Evolutionary conservation across 805 yeast genomes (phyloP), one percentile per base, ranked within the genome.

Genomic region (Ogataea parapolymorpha): DNA sequence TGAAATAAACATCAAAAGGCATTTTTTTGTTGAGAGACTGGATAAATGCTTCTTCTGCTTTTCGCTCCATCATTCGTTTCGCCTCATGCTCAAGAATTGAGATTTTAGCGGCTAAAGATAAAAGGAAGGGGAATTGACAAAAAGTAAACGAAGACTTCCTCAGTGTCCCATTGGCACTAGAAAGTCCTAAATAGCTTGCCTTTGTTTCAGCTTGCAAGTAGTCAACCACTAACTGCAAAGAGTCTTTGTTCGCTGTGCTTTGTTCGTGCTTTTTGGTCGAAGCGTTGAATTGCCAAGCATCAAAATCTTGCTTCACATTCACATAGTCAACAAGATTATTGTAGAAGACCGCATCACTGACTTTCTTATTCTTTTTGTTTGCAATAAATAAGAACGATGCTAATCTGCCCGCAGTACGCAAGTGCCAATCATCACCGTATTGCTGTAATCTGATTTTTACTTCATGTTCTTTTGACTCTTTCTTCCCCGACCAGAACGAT

Each of bases 21-120:
- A 71, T 67, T 38, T 80, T 71, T 37, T 75, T 73, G 50, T 82
- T 85, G 23, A 88, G 55, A 0, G 95, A 82, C 38, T 75, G 77
- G 29, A 89, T 74, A 53, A 89, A 89, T 0, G 96, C 95, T 58
- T 86, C 91, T 53, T 88, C 95, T 0, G 95, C 95, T 53, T 83
- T 81, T 39, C 83, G 66, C 53, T 85, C 93, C 96, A 89, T 89
- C 39, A 77, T 82, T 34, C 82, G 63, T 46, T 79, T 74, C 0
- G 91, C 88, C 56, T 88, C 96, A 58, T 85, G 80, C 51, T 86
- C 95, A 48, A 91, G 63, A 2, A 91, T 79, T 0, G 82, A 71
- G 2, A 89, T 83, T 59, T 91, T 91, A 1, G 88, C 75, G 0
- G 95, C 96, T 44, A 91, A 62, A 0, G 95, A 80, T 17, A 91